Evolutionary conservation across 495 filamentous ascomycete species (phyloP).

Genomic region (Glonium stellatum): DNA sequence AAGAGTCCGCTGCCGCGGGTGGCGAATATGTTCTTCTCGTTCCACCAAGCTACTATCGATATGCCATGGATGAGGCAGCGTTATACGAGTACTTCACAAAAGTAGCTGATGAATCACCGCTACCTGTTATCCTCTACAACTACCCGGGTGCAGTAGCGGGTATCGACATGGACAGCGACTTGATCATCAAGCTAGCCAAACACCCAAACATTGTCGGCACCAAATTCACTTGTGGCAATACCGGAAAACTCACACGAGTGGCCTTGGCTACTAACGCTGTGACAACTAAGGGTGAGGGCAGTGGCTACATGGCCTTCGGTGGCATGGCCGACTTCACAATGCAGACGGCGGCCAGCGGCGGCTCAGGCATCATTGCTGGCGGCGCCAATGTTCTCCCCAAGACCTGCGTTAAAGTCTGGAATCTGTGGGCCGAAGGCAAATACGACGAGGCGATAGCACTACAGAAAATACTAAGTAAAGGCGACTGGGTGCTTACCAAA

Average conservation of each 20-base stretch:
- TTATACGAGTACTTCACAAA: conserved; percentile 69
- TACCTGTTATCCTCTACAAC: conserved; percentile 83
- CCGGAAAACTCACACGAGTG: conserved; percentile 79
- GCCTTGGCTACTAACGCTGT: conserved; percentile 70
- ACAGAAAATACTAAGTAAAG: conserved; percentile 63
- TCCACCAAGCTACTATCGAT: conserved; percentile 78
- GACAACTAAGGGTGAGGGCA: conserved; percentile 55
- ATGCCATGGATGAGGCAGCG: conserved; percentile 67
- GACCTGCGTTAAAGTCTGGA: conserved; percentile 74
- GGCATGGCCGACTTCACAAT: conserved; percentile 83
- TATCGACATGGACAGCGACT: conserved; percentile 86
- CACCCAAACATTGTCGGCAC: conserved; percentile 82
- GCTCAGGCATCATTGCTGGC: conserved; percentile 78
- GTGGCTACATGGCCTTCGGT: conserved; percentile 77
- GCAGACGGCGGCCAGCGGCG: conserved; percentile 73
- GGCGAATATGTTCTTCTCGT: conserved; percentile 74
- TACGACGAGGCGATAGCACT: conserved; percentile 65
- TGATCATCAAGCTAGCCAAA: conserved; percentile 70
- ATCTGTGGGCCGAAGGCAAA: conserved; percentile 65
- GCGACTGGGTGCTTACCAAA: conserved; percentile 84
- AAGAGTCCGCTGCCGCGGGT: conserved; percentile 59
- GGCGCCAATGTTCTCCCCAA: conserved; percentile 83
- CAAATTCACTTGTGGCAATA: conserved; percentile 89
- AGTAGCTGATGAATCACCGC: conserved; percentile 66
- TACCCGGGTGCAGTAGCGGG: conserved; percentile 87